phyloP scores from a whole-genome alignment of 345 rosid genomes.

The Euphorbia tirucalli region DNA sequence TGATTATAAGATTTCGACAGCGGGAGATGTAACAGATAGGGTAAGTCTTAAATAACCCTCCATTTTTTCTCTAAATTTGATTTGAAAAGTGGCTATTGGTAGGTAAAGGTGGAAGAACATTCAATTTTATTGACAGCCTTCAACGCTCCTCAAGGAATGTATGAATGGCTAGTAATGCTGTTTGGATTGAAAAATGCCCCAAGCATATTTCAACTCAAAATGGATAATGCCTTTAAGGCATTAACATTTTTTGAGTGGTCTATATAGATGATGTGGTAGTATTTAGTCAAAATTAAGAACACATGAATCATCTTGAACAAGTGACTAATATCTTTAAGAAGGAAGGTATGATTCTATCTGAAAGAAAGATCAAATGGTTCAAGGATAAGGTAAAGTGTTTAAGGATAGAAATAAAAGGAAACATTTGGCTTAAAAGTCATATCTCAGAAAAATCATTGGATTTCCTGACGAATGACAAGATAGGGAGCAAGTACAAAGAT shows the following conservation, averaged over 20 bases:
- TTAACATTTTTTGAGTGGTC: not conserved
- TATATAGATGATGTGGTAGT: not conserved
- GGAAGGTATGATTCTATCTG: too few species aligned
- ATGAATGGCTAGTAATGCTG: too few species aligned
- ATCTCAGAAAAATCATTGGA: not conserved
- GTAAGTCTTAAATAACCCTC: not conserved
- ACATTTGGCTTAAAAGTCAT: not conserved
- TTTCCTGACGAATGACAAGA: not conserved
- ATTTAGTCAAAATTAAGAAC: not conserved
- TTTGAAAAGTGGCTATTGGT: too few species aligned
- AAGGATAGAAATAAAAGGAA: not conserved
- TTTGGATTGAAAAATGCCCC: too few species aligned
- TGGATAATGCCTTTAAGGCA: too few species aligned
- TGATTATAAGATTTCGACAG: not conserved
- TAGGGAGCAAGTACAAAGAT: not conserved
- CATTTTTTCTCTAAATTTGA: not conserved
- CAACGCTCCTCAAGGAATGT: too few species aligned
- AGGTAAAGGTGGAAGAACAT: too few species aligned
- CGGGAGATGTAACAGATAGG: not conserved
- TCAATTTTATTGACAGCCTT: too few species aligned
- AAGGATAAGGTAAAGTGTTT: too few species aligned
- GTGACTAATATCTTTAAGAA: constrained; percentile 2
- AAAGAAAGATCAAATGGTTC: too few species aligned
- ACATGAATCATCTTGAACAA: not conserved
- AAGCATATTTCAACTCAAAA: too few species aligned